phyloP scores from a whole-genome alignment of 768 basidiomycete genomes.

The Punctularia strigosozonata region DNA sequence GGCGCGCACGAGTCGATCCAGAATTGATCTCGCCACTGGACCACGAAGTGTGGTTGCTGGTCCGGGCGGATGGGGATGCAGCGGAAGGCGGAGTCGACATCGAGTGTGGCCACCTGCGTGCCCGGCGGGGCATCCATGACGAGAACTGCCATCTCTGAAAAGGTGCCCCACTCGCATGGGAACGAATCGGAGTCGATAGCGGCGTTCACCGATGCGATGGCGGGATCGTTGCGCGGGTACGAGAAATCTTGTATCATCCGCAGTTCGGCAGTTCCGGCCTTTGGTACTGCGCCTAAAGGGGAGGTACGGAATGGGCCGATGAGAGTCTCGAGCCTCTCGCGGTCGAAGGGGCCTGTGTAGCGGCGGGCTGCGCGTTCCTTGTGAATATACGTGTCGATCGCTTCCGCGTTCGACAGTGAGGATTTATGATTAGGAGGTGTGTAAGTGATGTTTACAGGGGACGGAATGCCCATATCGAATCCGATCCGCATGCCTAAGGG shows the following conservation, averaged over 20 bases:
- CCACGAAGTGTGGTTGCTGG: slow-evolving; percentile 20
- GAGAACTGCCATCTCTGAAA: slow-evolving; percentile 12
- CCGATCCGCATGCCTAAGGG: slow-evolving; percentile 20
- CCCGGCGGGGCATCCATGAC: slow-evolving; percentile 21
- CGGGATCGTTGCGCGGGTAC: slow-evolving; percentile 3
- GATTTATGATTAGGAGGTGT: slow-evolving; percentile 3
- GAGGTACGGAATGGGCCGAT: slow-evolving; percentile 19
- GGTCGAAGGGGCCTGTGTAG: not conserved
- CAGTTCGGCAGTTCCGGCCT: slow-evolving; percentile 9
- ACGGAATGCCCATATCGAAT: slow-evolving; percentile 23
- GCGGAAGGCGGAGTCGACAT: slow-evolving; percentile 27
- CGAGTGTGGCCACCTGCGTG: slow-evolving; percentile 23
- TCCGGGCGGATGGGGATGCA: slow-evolving; percentile 21
- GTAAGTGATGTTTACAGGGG: slow-evolving; percentile 6
- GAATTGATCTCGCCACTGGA: slow-evolving; percentile 21
- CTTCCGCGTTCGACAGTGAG: not conserved
- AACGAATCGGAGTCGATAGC: slow-evolving; percentile 17
- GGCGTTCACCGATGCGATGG: slow-evolving; percentile 11
- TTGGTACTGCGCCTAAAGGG: slow-evolving; percentile 16
- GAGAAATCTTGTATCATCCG: slow-evolving; percentile 19
- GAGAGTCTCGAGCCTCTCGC: slow-evolving; percentile 9
- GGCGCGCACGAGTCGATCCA: slow-evolving; percentile 21
- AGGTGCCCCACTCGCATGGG: slow-evolving; percentile 26
- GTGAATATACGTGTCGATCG: not conserved
- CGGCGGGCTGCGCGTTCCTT: not conserved